phyloP scores from a whole-genome alignment of 2,329 filamentous ascomycete genomes.

The Ophiostoma piceae region DNA sequence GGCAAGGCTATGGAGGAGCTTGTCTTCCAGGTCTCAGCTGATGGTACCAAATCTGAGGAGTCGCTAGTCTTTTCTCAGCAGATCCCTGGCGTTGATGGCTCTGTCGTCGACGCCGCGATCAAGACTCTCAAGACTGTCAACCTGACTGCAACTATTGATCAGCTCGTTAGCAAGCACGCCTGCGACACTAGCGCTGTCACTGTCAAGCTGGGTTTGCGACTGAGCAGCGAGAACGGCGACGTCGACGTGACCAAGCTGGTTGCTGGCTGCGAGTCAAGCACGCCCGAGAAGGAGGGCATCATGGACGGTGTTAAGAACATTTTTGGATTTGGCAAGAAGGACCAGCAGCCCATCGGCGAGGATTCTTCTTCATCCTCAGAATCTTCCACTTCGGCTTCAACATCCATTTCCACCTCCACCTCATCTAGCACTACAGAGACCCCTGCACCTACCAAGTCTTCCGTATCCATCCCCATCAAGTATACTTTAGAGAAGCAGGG shows the following conservation, averaged over 20 bases:
- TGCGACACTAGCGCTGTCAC: conserved; percentile 72
- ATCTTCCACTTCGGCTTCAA: conserved; percentile 31
- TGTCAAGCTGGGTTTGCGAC: conserved; percentile 70
- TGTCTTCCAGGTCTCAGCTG: conserved; percentile 60
- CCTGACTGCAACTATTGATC: conserved; percentile 73
- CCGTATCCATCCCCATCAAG: conserved; percentile 50
- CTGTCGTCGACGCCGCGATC: conserved; percentile 54
- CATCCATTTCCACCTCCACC: conserved; percentile 10
- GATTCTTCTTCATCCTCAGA: conserved; percentile 33
- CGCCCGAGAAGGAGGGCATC: conserved; percentile 67
- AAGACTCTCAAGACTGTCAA: conserved; percentile 72
- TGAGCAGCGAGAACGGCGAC: conserved; percentile 69
- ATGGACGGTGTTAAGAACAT: conserved; percentile 94
- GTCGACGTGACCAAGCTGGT: conserved; percentile 71
- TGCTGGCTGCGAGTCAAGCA: conserved; percentile 79
- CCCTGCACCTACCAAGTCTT: conserved; percentile 53
- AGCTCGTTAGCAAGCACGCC: conserved; percentile 71
- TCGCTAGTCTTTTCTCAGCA: conserved; percentile 74
- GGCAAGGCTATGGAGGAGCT: conserved; percentile 77
- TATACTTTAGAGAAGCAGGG: conserved; percentile 48
- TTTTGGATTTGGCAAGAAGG: conserved; percentile 87
- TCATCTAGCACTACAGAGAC: conserved; percentile 25
- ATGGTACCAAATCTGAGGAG: conserved; percentile 58
- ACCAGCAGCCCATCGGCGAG: conserved; percentile 60
- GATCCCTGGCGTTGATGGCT: conserved; percentile 45